A percentile compares a stretch with the other conserved stretches of the same genome.
These are phyloP conservation scores for Chlamydomonas sp. DNA, from an alignment of 139 green algal species.

Conservation along the genomic window DNA sequence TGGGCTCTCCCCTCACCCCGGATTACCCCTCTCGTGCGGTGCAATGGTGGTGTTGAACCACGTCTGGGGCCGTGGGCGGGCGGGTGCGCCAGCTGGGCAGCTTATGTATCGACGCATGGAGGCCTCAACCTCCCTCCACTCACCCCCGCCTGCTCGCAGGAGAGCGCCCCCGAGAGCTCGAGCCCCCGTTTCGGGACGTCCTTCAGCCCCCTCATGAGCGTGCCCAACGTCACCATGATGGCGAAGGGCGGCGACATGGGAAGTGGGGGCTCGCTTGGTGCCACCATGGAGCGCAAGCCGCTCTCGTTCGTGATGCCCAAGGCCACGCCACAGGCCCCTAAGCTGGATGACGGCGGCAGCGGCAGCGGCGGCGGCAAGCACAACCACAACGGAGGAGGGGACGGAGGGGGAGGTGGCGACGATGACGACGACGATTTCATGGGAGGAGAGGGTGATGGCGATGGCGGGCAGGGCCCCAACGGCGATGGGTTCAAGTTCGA, in stretches of 20 bases:
- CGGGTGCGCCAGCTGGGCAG: background rate
- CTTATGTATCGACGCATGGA: constrained; percentile 12
- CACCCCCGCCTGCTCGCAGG: background rate
- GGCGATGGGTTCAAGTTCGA: constrained; percentile 44
- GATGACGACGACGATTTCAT: constrained; percentile 95
- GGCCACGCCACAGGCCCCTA: constrained; percentile 29
- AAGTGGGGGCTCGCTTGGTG: constrained; percentile 22
- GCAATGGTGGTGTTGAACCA: too few species aligned
- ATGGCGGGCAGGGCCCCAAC: constrained; percentile 42
- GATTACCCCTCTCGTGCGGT: too few species aligned
- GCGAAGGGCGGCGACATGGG: constrained; percentile 29
- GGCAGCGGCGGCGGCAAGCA: constrained; percentile 78
- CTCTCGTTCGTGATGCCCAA: constrained; percentile 53
- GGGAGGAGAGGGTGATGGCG: constrained; percentile 57
- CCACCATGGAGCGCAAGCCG: constrained; percentile 34
- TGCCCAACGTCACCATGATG: constrained; percentile 6
- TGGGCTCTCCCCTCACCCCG: background rate
- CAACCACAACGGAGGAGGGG: constrained; percentile 72
- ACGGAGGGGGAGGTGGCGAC: constrained; percentile 46
- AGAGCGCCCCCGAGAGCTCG: background rate
- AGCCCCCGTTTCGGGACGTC: background rate
- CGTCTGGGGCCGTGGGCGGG: background rate
- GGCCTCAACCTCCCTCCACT: background rate
- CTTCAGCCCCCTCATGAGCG: background rate
- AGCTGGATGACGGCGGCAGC: constrained; percentile 72